These are phyloP conservation scores for Rhodotorula sp. DNA, from an alignment of 1,284 basidiomycete species.

Conservation along the genomic window DNA sequence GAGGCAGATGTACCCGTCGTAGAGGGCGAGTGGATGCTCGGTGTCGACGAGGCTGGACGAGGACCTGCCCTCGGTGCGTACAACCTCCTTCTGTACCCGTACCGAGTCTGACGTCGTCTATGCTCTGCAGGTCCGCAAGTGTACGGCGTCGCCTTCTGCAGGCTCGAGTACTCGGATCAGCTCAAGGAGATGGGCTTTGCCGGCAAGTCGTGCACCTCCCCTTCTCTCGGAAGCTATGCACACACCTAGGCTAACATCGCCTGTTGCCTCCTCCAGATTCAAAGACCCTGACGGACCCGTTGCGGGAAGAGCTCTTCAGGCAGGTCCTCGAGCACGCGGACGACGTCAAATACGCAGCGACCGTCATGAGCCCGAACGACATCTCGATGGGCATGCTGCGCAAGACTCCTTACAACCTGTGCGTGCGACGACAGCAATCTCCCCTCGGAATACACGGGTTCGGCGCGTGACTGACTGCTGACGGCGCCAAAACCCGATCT, in stretches of 20 bases:
- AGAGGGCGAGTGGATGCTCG: slow-evolving; percentile 67
- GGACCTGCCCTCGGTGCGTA: slow-evolving; percentile 80
- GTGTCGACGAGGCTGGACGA: slow-evolving; percentile 94
- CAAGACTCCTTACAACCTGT: slow-evolving; percentile 74
- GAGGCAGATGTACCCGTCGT: slow-evolving; percentile 79
- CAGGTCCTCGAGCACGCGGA: slow-evolving; percentile 45
- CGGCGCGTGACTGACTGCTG: too few species aligned
- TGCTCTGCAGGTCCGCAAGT: slow-evolving; percentile 67
- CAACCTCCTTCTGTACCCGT: background rate
- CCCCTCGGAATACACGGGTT: too few species aligned
- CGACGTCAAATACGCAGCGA: slow-evolving; percentile 77
- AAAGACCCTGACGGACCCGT: slow-evolving; percentile 73
- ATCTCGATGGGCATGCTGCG: slow-evolving; percentile 91
- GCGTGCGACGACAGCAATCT: background rate
- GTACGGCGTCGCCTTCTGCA: slow-evolving; percentile 92
- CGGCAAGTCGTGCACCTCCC: slow-evolving; percentile 53
- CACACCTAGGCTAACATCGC: slow-evolving; percentile 12
- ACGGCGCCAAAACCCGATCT: too few species aligned
- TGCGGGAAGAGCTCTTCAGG: slow-evolving; percentile 47
- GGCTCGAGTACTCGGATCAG: slow-evolving; percentile 68
- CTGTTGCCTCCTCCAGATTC: slow-evolving; percentile 62
- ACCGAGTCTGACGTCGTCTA: too few species aligned
- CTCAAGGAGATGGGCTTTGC: slow-evolving; percentile 85
- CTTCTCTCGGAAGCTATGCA: background rate
- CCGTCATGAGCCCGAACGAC: slow-evolving; percentile 82